Base-by-base conservation (phyloP, 2,329 filamentous ascomycete genomes). In the Trichoderma hamatum region DNA sequence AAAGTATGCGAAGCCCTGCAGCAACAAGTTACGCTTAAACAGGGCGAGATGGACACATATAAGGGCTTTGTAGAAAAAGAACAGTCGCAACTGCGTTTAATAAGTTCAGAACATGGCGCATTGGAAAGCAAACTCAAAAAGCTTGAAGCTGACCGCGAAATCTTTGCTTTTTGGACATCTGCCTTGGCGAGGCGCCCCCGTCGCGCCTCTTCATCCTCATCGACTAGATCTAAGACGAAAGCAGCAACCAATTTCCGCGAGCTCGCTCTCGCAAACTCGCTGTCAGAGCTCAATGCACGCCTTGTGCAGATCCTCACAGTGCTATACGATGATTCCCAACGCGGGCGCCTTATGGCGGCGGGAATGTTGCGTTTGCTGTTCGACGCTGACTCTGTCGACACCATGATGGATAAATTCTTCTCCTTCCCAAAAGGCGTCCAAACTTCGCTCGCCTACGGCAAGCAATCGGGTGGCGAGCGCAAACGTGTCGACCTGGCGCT, bases 391-490 rank as follows among this genome's bases (percentile, higher is more conserved):
- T 64, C 70, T 34, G n/a, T 2, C 16, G 54, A 67, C 24, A 9
- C 24, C 2, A 59, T 28, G 13, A 34, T 21, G 13, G 30, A 49
- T 24, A 14, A 56, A 63, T 58, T 66, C 26, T 30, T 13, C 0
- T 49, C 66, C 10, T n/a, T 56, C 34, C 68, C 68, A 2, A 64
- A 55, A 21, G 62, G 69, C 5, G 60, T 73, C 11, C 69, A 70
- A 21, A 10, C 55, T 21, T 72, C 71, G 0, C 60, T 74, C 0
- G 67, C 71, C 2, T 73, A 73, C 30, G 43, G 56, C 3, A 74
- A 75, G 51, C 71, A 70, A 1, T 74, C 73, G 0, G 51, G 71
- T 28, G 73, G 73, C 19, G 72, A 75, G 24, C 72, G 73, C 0
- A 74, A 74, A 36, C 71, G 70, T 0, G 19, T 74, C 39, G 72